Evolutionary conservation across 2,329 filamentous ascomycete genomes (phyloP), one percentile per base, ranked within the genome.

Genomic region (Talaromyces sp.): DNA sequence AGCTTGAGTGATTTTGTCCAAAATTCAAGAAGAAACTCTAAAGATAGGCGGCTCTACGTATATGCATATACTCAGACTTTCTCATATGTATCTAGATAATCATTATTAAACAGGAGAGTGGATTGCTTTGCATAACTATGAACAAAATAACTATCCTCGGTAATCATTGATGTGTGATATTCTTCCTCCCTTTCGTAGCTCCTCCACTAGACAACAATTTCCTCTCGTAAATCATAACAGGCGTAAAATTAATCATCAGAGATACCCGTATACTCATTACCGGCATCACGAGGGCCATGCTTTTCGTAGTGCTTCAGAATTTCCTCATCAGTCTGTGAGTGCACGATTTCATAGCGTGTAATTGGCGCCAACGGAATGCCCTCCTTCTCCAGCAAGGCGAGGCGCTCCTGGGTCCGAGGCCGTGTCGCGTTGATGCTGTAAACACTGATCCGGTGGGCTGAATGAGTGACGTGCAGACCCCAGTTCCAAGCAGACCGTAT

Each of bases 401-500:
- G 52, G 10, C 67, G 60, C 57, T 69, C 59, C 10, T 45, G 55
- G n/a, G 72, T 74, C 13, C 60, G 21, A 5, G 62, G 51, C 8
- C 63, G 62, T 9, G 51, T 67, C 58, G 70, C 72, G 58, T 74
- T 75, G 37, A 73, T 66, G 51, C 68, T 72, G 61, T 74, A 75
- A 8, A 75, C 60, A 17, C 66, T 69, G 61, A 76, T 70, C 4
- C 72, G 67, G 62, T 76, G 74, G 8, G 69, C 69, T 4, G 70
- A 73, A 13, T 62, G 65, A 5, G 74, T 76, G 33, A 75, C 70
- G 60, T 76, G 72, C 2, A 75, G 64, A 22, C 71, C 71, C 69
- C 73, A 75, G 50, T 75, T 76, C 81, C 81, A 86, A 0, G 81
- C 75, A 5, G 78, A 76, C 11, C 83, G 72, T 0, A 85, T 78